Conservation (phyloP, 768 basidiomycete genomes). For the Tricholoma sp. region DNA sequence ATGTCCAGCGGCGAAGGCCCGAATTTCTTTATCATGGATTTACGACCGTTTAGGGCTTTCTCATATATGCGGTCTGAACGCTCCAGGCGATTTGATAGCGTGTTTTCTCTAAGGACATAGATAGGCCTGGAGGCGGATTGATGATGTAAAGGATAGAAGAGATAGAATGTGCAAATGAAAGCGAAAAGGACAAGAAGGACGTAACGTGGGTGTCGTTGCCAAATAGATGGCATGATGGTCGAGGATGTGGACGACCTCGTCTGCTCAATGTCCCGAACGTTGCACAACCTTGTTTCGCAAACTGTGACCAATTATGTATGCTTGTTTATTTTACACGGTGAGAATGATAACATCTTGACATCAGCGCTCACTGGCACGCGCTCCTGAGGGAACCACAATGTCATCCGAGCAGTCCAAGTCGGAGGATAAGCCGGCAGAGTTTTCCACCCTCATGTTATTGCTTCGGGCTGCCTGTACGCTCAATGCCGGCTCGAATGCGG, state of each 20-base stretch:
- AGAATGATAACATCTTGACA: no score
- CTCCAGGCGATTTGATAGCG: slow-evolving; percentile 34
- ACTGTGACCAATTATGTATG: not conserved
- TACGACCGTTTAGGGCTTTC: slow-evolving; percentile 24
- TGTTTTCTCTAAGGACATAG: slow-evolving; percentile 23
- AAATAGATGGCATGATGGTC: not conserved
- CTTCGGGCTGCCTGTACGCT: no score
- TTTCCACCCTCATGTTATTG: no score
- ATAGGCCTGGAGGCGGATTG: slow-evolving; percentile 14
- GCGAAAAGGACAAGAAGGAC: slow-evolving; percentile 19
- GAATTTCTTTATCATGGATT: not conserved
- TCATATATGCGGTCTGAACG: slow-evolving; percentile 43
- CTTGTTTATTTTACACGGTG: not conserved
- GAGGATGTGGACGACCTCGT: not conserved
- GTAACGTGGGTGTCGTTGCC: not conserved
- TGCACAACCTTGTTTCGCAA: not conserved
- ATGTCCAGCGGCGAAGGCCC: not conserved
- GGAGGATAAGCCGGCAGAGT: no score
- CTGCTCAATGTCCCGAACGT: not conserved
- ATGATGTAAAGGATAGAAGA: slow-evolving; percentile 35
- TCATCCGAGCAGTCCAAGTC: no score
- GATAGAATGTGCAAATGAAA: slow-evolving; percentile 40
- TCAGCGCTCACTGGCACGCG: no score
- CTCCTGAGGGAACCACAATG: no score
- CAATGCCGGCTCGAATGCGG: no score